phyloP scores from a whole-genome alignment of 2,329 filamentous ascomycete genomes.

The Ceratocystis variospora region DNA sequence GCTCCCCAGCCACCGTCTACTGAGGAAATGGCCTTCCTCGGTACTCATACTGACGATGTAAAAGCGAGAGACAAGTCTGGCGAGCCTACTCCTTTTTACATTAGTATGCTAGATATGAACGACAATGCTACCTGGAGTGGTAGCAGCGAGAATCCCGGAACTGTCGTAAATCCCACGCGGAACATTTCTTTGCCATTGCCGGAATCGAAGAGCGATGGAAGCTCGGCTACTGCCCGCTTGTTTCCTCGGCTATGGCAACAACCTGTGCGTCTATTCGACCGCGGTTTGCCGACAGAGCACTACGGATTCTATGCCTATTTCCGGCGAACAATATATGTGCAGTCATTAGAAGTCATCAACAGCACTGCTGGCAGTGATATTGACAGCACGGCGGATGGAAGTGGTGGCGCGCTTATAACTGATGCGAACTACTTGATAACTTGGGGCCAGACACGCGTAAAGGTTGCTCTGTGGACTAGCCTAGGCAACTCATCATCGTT shows the following conservation, averaged over 20 bases:
- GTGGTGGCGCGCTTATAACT: slow-evolving; percentile 39
- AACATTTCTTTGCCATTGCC: slow-evolving; percentile 46
- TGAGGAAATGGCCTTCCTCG: slow-evolving; percentile 65
- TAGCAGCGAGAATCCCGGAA: slow-evolving; percentile 24
- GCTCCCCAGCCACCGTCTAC: slow-evolving; percentile 45
- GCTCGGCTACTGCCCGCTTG: slow-evolving; percentile 56
- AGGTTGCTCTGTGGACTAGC: slow-evolving; percentile 53
- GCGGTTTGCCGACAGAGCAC: slow-evolving; percentile 66
- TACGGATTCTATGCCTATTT: slow-evolving; percentile 93
- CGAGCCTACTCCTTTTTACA: slow-evolving; percentile 78
- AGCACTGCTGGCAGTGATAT: slow-evolving; percentile 25
- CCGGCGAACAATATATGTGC: slow-evolving; percentile 72
- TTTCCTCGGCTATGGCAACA: slow-evolving; percentile 60
- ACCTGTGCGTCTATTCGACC: slow-evolving; percentile 73
- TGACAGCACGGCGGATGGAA: slow-evolving; percentile 31
- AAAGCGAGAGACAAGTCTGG: slow-evolving; percentile 55
- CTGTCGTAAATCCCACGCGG: neutral
- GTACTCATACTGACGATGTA: slow-evolving; percentile 70
- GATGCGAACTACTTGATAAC: slow-evolving; percentile 44
- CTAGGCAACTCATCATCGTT: slow-evolving; percentile 32
- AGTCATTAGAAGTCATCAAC: slow-evolving; percentile 39
- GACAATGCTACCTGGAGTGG: slow-evolving; percentile 26
- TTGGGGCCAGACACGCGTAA: slow-evolving; percentile 46
- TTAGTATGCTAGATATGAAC: slow-evolving; percentile 49
- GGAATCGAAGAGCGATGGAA: slow-evolving; percentile 50